Percentiles rank a stretch among this genome's conserved stretches.
Conservation (phyloP, 129 eudicot species). For the Glebionis coronaria region DNA sequence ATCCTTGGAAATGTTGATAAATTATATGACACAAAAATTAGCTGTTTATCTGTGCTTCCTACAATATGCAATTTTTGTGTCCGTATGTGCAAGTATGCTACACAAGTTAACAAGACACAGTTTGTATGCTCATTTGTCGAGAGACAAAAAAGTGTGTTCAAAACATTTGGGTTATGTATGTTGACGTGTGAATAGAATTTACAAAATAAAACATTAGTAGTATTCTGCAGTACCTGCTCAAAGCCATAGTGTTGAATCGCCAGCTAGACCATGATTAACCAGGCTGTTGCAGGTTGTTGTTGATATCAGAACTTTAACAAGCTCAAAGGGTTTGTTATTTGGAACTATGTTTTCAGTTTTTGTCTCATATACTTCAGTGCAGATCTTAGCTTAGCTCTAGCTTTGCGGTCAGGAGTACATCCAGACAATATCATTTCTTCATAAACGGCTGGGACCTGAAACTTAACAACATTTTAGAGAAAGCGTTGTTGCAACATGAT, state of each 20-base stretch:
- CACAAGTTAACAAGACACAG: conserved; percentile 22
- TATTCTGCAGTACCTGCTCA: conserved; percentile 17
- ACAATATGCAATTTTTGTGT: conserved; percentile 10
- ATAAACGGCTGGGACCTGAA: conserved; percentile 89
- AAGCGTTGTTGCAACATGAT: neutral
- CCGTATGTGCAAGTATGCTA: conserved; percentile 30
- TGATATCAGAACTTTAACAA: conserved; percentile 15
- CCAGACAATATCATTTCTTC: conserved; percentile 96
- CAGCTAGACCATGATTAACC: conserved; percentile 6
- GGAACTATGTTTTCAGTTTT: conserved; percentile 42
- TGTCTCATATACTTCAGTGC: conserved; percentile 89
- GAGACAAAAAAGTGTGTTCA: neutral
- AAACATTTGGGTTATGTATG: conserved; percentile 18
- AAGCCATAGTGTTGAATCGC: neutral
- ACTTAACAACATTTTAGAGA: conserved; percentile 11
- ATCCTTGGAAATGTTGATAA: neutral
- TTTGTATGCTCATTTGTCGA: conserved; percentile 11
- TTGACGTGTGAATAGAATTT: neutral
- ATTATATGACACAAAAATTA: neutral
- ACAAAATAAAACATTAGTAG: conserved; percentile 4
- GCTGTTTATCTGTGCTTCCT: conserved; percentile 13
- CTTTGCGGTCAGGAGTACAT: conserved; percentile 88
- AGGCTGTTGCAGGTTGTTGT: conserved; percentile 10
- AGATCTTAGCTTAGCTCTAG: conserved; percentile 91
- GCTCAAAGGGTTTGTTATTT: conserved; percentile 14